These are phyloP conservation scores for Dictyostelium brefeldianum DNA, from an alignment of 78 protist genomes.

Conservation along the genomic window DNA sequence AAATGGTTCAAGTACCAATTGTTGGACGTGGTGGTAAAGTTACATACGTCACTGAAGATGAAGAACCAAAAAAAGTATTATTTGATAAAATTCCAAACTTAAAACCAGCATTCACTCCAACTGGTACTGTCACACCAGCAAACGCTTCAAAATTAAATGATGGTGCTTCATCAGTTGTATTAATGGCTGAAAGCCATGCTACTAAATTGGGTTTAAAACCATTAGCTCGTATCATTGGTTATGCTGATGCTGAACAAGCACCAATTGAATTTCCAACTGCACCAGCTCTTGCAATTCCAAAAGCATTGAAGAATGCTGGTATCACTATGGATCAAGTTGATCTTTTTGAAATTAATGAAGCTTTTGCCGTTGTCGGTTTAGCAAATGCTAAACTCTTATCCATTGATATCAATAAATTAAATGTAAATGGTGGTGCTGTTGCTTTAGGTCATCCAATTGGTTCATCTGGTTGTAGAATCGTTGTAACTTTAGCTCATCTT, in stretches of 20 bases:
- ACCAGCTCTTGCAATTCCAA: slow-evolving; percentile 93
- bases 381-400: slow-evolving; percentile 90
- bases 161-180: slow-evolving; percentile 97
- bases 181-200: slow-evolving; percentile 87
- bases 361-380: slow-evolving; percentile 94
- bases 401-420: slow-evolving; percentile 85
- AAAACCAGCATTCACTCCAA: slow-evolving; percentile 89
- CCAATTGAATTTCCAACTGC: slow-evolving; percentile 96
- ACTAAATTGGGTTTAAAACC: slow-evolving; percentile 82
- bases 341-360: slow-evolving; percentile 97
- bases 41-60: slow-evolving; percentile 85
- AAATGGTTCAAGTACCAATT: slow-evolving; percentile 87
- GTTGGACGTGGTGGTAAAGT: slow-evolving; percentile 54
- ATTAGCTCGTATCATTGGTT: slow-evolving; percentile 90
- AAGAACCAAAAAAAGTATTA: slow-evolving; percentile 85
- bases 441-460: slow-evolving; percentile 99
- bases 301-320: slow-evolving; percentile 79
- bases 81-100: slow-evolving; percentile 84
- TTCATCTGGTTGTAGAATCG: slow-evolving; percentile 96
- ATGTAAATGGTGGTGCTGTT: slow-evolving; percentile 99
- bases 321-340: slow-evolving; percentile 79
- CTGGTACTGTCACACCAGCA: slow-evolving; percentile 96
- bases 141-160: slow-evolving; percentile 96
- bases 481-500: slow-evolving; percentile 87
- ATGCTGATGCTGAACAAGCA: slow-evolving; percentile 95